Percentiles rank a stretch among this genome's conserved stretches.
Conservation (phyloP, 2,329 filamentous ascomycete species). For the Cladobotryum mycophilum region DNA sequence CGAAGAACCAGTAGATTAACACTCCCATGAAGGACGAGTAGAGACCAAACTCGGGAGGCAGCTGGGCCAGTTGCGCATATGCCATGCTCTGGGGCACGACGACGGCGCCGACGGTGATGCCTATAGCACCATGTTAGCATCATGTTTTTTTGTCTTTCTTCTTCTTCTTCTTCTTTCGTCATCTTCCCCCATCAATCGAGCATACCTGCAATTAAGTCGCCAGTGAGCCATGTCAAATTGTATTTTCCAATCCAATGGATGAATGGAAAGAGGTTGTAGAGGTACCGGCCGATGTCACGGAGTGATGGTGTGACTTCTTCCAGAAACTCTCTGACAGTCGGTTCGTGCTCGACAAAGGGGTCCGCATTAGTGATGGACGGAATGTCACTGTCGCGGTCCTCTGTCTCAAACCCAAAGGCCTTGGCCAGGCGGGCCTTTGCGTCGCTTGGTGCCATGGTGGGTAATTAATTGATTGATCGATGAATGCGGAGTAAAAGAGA, state of each 20-base stretch:
- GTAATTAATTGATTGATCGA: not conserved
- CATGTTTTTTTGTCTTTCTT: constrained; percentile 2
- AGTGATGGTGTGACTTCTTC: constrained; percentile 30
- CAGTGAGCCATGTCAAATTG: constrained; percentile 41
- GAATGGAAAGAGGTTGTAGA: constrained; percentile 42
- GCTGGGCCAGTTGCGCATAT: constrained; percentile 42
- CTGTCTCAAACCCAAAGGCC: constrained; percentile 27
- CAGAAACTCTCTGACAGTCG: constrained; percentile 37
- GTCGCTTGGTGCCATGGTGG: constrained; percentile 13
- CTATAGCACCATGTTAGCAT: constrained; percentile 18
- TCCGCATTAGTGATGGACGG: constrained; percentile 32
- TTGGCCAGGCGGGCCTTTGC: constrained; percentile 25
- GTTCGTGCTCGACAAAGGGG: constrained; percentile 35
- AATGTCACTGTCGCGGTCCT: constrained; percentile 26
- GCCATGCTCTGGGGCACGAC: constrained; percentile 52
- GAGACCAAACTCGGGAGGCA: constrained; percentile 44
- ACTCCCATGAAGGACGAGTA: constrained; percentile 91
- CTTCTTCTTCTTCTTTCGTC: no score
- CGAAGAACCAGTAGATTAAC: constrained; percentile 94
- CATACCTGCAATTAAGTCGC: constrained; percentile 41
- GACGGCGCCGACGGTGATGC: constrained; percentile 44
- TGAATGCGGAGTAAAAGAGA: not conserved
- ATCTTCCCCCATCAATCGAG: not conserved
- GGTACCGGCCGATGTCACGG: constrained; percentile 26
- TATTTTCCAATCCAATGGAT: constrained; percentile 45